Base-by-base conservation (phyloP, 805 yeast species). In the Lachancea kluyveri region DNA sequence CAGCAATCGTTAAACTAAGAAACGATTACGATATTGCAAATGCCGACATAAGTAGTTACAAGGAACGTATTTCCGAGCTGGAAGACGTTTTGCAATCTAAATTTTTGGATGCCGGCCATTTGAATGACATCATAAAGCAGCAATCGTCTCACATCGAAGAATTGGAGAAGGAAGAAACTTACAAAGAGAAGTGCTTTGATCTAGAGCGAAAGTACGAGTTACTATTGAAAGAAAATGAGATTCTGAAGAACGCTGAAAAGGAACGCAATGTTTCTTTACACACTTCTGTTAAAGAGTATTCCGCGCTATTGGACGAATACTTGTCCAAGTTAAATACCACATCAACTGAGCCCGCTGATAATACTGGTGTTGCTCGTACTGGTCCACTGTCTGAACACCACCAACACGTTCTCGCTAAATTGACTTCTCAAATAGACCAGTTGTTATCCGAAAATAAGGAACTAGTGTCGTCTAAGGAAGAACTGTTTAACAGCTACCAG, bases 401-500 rank as follows among this genome's bases (percentile, higher is more conserved):
- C 28, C 42, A 48, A 24, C 39, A 30, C 6, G 52, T 65, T 33
- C 64, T 67, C 8, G 31, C 47, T 15, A 63, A 62, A 39, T 56
- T 79, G 33, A 81, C 75, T 35, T 44, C 56, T 13, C 82, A 77
- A 44, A 61, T 79, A 31, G 77, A 76, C 39, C 74, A 74, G 15
- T 57, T 79, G 35, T 46, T 77, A 40, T 41, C 45, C 10, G 67
- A 72, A 13, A 67, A 72, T 37, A 65, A 72, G 40, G 63, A 59
- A 13, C 60, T 64, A 19, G 65, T 63, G 23, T 28, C 49, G 3
- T 42, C 54, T 2, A 51, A 48, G 24, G 52, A 54, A 15, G 46
- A 54, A 10, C 52, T 73, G 3, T 41, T 59, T 3, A 37, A 54
- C 6, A 67, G 70, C 36, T 37, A 38, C 34, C 34, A 37, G 28